Conservation (phyloP, 2,329 filamentous ascomycete genomes). For the Colletotrichum paranaense region DNA sequence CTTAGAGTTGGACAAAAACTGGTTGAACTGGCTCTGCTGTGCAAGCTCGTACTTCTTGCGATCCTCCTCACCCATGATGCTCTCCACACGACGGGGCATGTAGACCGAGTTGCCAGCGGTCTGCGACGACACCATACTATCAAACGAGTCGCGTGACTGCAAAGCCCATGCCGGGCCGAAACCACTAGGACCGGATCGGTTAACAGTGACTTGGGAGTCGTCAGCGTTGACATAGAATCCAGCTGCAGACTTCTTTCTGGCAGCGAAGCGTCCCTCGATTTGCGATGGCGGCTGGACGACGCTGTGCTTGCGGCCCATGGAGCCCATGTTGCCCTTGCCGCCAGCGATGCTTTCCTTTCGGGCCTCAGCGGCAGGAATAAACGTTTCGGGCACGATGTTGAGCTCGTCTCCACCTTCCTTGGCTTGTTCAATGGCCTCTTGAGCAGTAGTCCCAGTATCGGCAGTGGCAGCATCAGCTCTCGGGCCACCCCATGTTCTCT, state of each 20-base stretch:
- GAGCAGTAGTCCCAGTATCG: slow-evolving; percentile 79
- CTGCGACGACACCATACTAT: slow-evolving; percentile 70
- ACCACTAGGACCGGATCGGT: slow-evolving; percentile 24
- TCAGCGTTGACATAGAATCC: slow-evolving; percentile 78
- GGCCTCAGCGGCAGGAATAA: slow-evolving; percentile 71
- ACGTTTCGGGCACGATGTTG: slow-evolving; percentile 89
- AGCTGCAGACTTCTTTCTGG: slow-evolving; percentile 73
- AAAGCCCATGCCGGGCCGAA: slow-evolving; percentile 26
- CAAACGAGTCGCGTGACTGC: slow-evolving; percentile 72
- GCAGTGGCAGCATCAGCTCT: slow-evolving; percentile 88
- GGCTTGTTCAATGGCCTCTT: slow-evolving; percentile 86
- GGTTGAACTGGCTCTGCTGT: slow-evolving; percentile 62
- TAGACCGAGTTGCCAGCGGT: slow-evolving; percentile 71
- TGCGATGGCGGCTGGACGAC: slow-evolving; percentile 78
- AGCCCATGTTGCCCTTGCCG: slow-evolving; percentile 42
- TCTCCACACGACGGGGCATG: slow-evolving; percentile 76
- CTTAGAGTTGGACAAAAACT: slow-evolving; percentile 37
- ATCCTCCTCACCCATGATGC: slow-evolving; percentile 83
- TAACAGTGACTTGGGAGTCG: slow-evolving; percentile 54
- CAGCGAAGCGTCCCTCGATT: slow-evolving; percentile 83
- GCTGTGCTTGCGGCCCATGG: slow-evolving; percentile 61
- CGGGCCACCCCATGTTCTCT: slow-evolving; percentile 95
- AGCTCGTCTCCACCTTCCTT: slow-evolving; percentile 85
- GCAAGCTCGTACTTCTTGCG: slow-evolving; percentile 78
- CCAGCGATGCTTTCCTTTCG: slow-evolving; percentile 49